phyloP scores from a whole-genome alignment of 176 grass and related monocot genomes.

The Ananas comosus region DNA sequence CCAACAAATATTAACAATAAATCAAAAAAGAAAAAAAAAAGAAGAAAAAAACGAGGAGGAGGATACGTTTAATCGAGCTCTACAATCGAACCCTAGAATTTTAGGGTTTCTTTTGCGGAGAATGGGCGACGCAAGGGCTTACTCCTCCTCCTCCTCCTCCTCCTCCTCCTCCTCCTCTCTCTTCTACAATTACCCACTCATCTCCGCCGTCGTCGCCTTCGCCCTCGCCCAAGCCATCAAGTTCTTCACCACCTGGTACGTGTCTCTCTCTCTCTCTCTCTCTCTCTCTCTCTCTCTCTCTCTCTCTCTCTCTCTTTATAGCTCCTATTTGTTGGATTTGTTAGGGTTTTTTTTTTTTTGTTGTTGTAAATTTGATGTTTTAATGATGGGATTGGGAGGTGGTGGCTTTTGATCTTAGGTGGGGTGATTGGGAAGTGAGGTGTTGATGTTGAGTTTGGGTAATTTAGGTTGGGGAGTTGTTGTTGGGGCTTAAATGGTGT shows the following conservation, averaged over 20 bases:
- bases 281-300: background rate
- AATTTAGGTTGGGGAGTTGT: slow-evolving; percentile 8
- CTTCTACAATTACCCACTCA: slow-evolving; percentile 52
- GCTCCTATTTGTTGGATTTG: background rate
- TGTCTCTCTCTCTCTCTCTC: background rate
- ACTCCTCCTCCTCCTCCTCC: background rate
- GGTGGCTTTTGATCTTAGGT: background rate
- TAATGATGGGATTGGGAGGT: background rate
- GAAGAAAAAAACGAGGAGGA: too few relatives aligned
- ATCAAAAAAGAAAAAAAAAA: background rate
- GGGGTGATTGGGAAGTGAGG: background rate
- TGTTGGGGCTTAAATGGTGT: background rate
- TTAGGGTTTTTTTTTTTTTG: background rate
- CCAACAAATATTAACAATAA: too few relatives aligned
- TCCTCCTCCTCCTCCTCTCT: background rate
- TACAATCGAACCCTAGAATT: too few relatives aligned
- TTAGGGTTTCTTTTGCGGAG: background rate
- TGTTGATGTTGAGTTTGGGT: background rate
- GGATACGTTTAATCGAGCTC: too few relatives aligned
- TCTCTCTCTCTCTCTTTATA: background rate
- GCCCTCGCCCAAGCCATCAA: slow-evolving; percentile 54
- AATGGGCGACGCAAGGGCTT: background rate
- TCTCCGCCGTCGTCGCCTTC: slow-evolving; percentile 59
- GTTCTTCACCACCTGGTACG: slow-evolving; percentile 69
- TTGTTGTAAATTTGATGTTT: background rate